Evolutionary conservation across 805 yeast genomes (phyloP), one percentile per base, ranked within the genome.

Genomic region (Ogataea henricii): DNA sequence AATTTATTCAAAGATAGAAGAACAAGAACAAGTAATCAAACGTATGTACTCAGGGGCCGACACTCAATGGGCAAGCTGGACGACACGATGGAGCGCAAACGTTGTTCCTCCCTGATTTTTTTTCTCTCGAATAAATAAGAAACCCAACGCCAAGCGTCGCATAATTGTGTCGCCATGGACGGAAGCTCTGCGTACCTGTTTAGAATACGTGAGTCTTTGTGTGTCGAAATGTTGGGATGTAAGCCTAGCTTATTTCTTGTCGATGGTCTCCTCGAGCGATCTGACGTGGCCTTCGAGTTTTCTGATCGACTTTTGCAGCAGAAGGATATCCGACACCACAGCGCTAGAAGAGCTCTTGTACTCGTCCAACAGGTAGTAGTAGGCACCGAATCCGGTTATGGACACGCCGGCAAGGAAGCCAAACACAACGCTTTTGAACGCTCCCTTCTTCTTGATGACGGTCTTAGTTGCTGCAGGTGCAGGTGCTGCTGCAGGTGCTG

Each of bases 371-470:
- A 87, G 73, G 67, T 87, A 89, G 65, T 81, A 85, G 72, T 89
- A 89, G 13, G 91, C 82, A 6, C 81, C 87, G 46, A 77, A 78
- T 2, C 95, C 91, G 14, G 96, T 85, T 52, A 77, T 64, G 18
- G 89, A 73, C 32, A 85, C 86, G 38, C 96, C 96, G 25, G 83
- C 71, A 46, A 89, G 75, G 67, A 89, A 89, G 1, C 96, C 96
- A 46, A 87, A 70, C 53, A 89, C 72, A 4, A 78, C 79, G 14
- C 73, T 72, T 51, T 57, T 67, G 44, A 68, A 57, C 22, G 70
- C 64, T 18, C 61, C 54, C 16, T 45, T 46, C 40, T 57, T 59
- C 46, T 49, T 63, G 33, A 30, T 46, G 14, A 39, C 42, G 6
- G 42, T 26, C 33, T 39, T 25, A 9, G 42, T 17, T 6, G 63